Base-by-base conservation (phyloP, 805 yeast species). In the Nakazawaea peltata region DNA sequence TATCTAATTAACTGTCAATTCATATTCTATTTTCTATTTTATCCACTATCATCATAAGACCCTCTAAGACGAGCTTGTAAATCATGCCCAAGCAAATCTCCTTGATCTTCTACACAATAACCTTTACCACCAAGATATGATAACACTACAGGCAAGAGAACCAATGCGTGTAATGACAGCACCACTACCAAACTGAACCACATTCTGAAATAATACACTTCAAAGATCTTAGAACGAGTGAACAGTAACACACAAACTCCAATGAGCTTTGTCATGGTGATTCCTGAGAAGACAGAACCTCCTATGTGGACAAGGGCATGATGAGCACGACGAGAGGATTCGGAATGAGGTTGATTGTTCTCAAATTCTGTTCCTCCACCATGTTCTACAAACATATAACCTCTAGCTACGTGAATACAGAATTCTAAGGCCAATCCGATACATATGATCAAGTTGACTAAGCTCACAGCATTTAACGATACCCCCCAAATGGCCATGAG, bases 371-470 rank as follows among this genome's bases (percentile, higher is more conserved):
- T n/a, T n/a, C n/a, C n/a, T n/a, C n/a, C n/a, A n/a, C n/a, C n/a
- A 14, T 30, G 26, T 13, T 34, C 42, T 5, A 19, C 15, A 25
- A 32, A 36, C 19, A 81, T 70, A 54, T 77, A 90, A 2, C 92
- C 86, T 39, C 92, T 65, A 1, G 86, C 81, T 36, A 92, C 69
- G 55, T 90, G 97, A 23, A 82, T 73, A 40, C 95, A 86, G 52
- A 90, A 92, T 56, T 92, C 98, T 24, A 92, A 95, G 2, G 92
- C 88, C 25, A 90, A 61, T 0, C 98, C 98, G 3, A 81, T 77
- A 53, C 97, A 90, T n/a, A 90, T 90, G 24, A 92, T 69, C 37
- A 90, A 66, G 47, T 90, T 90, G 14, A 92, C 97, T 42, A 92
- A 63, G 41, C 90, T 76, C 3, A 90, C 85, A 0, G 96, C 97